Conservation (phyloP, 441 rosid genomes). For the Populus hybrid region DNA sequence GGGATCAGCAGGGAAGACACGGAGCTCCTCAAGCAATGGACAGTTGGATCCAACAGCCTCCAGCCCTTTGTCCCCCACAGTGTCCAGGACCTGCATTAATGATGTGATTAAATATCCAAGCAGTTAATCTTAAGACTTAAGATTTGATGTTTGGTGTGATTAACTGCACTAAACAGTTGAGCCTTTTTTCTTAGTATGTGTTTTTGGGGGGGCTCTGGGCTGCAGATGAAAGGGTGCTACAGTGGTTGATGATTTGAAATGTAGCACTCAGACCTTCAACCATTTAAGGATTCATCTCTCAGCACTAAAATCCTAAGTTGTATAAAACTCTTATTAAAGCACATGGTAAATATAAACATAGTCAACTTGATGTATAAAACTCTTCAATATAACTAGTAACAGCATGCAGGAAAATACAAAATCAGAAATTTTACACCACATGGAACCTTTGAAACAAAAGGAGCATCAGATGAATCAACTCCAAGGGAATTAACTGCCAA, state of each 20-base stretch:
- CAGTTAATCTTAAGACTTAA: background rate
- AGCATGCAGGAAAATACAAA: background rate
- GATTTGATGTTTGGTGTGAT: background rate
- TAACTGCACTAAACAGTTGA: background rate
- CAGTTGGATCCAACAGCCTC: conserved; percentile 54
- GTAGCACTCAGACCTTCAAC: too few relatives aligned
- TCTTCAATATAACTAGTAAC: background rate
- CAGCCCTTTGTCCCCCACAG: conserved; percentile 66
- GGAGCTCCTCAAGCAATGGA: conserved; percentile 63
- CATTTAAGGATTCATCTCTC: too few relatives aligned
- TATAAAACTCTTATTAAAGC: background rate
- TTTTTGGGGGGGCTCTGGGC: too few relatives aligned
- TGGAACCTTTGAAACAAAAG: background rate
- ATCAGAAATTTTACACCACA: background rate
- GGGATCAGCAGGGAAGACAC: conserved; percentile 70
- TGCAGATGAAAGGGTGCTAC: too few relatives aligned
- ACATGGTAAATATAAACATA: background rate
- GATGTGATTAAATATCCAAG: background rate
- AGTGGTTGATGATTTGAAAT: too few relatives aligned
- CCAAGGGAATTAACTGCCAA: background rate
- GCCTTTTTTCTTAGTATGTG: background rate
- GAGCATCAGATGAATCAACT: background rate
- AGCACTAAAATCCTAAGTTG: too few relatives aligned
- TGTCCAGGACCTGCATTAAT: conserved; percentile 56
- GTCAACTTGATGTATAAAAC: background rate